phyloP scores from a whole-genome alignment of 345 rosid species.

The Cardamine resedifolia region DNA sequence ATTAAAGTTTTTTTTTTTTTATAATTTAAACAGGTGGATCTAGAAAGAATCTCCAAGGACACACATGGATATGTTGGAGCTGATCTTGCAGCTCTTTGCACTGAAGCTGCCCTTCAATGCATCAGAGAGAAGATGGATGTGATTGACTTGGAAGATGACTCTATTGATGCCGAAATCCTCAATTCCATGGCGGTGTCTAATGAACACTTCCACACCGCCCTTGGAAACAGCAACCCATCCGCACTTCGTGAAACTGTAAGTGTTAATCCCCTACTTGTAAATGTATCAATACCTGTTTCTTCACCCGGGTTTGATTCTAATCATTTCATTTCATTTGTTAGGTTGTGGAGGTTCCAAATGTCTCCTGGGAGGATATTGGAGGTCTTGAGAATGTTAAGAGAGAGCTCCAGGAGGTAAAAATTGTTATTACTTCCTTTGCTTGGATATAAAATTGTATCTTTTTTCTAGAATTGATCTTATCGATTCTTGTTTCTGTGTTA shows the following conservation, averaged over 20 bases:
- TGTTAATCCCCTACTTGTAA: conserved; percentile 4
- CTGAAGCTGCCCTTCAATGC: conserved; percentile 98
- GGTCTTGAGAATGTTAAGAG: conserved; percentile 95
- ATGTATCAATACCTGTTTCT: neutral
- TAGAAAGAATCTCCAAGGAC: conserved; percentile 84
- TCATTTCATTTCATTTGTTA: conserved; percentile 17
- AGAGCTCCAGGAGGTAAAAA: conserved; percentile 87
- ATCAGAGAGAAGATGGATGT: conserved; percentile 98
- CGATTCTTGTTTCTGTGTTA: neutral
- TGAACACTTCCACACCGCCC: conserved; percentile 94
- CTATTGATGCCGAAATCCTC: conserved; percentile 89
- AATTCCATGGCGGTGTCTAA: conserved; percentile 92
- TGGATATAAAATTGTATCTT: neutral
- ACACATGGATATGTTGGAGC: conserved; percentile 99
- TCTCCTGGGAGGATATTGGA: conserved; percentile 88
- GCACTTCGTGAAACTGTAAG: conserved; percentile 85
- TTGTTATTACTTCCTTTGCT: neutral
- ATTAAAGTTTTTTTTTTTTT: neutral
- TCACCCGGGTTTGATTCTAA: neutral
- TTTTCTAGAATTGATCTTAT: neutral
- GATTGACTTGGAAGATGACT: conserved; percentile 93
- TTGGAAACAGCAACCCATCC: conserved; percentile 84
- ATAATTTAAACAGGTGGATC: conserved; percentile 78
- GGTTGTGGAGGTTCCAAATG: conserved; percentile 98
- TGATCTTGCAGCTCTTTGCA: conserved; percentile 94